Percentiles rank a stretch among this genome's conserved stretches.
These are phyloP conservation scores for Trichosporon coremiiforme DNA, from an alignment of 1,284 basidiomycete genomes.

Conservation along the genomic window DNA sequence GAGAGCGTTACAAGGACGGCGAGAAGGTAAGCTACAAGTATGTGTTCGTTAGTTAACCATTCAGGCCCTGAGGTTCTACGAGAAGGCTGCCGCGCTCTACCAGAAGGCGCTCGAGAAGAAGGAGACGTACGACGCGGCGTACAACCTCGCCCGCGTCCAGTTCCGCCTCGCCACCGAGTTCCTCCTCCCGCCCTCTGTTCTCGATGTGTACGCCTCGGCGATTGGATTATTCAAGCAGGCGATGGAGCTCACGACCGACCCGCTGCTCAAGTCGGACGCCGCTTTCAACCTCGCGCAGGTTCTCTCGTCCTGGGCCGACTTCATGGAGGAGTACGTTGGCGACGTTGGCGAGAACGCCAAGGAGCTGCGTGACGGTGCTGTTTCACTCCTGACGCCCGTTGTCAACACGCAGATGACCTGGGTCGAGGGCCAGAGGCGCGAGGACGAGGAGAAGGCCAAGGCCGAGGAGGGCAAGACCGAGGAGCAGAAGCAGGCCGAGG, in stretches of 20 bases:
- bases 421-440: conserved; percentile 21
- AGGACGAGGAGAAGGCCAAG: conserved; percentile 25
- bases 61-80: conserved; percentile 53
- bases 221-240: conserved; percentile 47
- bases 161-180: conserved; percentile 51
- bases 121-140: conserved; percentile 48
- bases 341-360: conserved; percentile 33
- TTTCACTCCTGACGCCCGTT: conserved; percentile 42
- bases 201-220: conserved; percentile 33
- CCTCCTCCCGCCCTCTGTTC: conserved; percentile 46
- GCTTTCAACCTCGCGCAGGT: conserved; percentile 54
- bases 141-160: conserved; percentile 56
- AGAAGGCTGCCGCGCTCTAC: conserved; percentile 54
- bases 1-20: conserved; percentile 55
- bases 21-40: conserved; percentile 48
- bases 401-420: conserved; percentile 45
- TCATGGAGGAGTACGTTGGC: conserved; percentile 47
- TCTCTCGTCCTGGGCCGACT: conserved; percentile 42
- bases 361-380: conserved; percentile 41
- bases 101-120: conserved; percentile 44
- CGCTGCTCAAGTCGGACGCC: conserved; percentile 47
- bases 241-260: conserved; percentile 36
- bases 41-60: conserved; percentile 16
- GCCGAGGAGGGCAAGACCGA: conserved; percentile 27
- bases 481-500: conserved; percentile 24